Percentiles rank a stretch among this genome's conserved stretches.
phyloP scores from a whole-genome alignment of 2,329 filamentous ascomycete species.

The Geoglossum cookeanum region DNA sequence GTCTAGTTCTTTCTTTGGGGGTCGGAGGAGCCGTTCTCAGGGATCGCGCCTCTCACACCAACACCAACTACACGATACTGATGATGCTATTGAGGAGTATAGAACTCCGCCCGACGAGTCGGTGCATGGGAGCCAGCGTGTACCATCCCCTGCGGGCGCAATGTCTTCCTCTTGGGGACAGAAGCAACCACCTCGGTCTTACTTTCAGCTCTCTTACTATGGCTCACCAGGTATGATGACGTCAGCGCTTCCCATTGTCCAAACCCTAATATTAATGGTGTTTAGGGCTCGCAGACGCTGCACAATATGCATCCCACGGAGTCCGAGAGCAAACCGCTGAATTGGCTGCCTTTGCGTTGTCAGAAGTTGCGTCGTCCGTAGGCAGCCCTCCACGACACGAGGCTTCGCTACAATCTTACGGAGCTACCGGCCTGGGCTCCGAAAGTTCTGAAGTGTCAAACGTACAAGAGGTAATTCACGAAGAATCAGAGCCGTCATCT shows the following conservation, averaged over 20 bases:
- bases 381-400: slow-evolving; percentile 12
- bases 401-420: slow-evolving; percentile 9
- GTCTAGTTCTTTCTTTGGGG: slow-evolving; percentile 1
- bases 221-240: slow-evolving; percentile 33
- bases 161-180: slow-evolving; percentile 25
- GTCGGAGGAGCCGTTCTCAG: neutral
- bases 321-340: slow-evolving; percentile 78
- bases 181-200: slow-evolving; percentile 51
- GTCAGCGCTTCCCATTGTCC: neutral
- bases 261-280: slow-evolving; percentile 7
- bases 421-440: neutral
- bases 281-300: slow-evolving; percentile 34
- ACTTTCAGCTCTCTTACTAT: slow-evolving; percentile 46
- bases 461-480: slow-evolving; percentile 34
- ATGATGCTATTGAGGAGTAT: neutral
- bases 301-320: slow-evolving; percentile 52
- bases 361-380: slow-evolving; percentile 29
- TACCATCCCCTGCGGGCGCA: neutral
- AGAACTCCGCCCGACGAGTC: neutral
- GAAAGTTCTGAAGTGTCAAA: slow-evolving; percentile 11
- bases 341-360: slow-evolving; percentile 63
- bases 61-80: neutral
- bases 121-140: neutral
- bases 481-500: slow-evolving; percentile 39
- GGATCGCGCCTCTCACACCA: neutral